These are phyloP conservation scores for Xylaria sp. DNA, from an alignment of 2,329 filamentous ascomycete genomes.

Conservation along the genomic window DNA sequence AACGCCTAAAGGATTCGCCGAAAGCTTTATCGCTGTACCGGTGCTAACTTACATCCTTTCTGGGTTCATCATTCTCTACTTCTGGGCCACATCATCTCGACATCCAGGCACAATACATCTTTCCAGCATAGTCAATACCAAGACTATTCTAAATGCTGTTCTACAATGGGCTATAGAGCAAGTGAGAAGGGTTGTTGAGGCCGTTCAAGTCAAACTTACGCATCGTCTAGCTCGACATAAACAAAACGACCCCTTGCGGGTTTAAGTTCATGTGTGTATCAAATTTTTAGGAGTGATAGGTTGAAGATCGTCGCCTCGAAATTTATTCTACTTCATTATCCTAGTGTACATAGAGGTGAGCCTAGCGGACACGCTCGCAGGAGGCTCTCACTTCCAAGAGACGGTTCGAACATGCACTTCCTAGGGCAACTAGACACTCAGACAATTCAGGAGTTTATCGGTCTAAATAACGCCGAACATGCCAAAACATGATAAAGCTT, in stretches of 20 bases:
- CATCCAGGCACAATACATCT: neutral
- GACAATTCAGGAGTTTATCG: no score
- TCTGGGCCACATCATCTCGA: slow-evolving; percentile 26
- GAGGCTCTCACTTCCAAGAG: no score
- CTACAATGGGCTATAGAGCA: neutral
- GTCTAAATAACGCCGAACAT: no score
- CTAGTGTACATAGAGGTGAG: no score
- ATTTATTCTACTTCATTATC: no score
- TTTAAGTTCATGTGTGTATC: neutral
- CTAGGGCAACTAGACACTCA: no score
- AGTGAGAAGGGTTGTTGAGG: neutral
- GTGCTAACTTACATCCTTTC: slow-evolving; percentile 31
- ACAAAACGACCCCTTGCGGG: neutral
- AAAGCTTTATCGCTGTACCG: slow-evolving; percentile 30
- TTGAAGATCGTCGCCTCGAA: no score
- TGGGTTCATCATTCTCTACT: slow-evolving; percentile 16
- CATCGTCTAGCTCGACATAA: neutral
- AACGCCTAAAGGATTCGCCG: slow-evolving; percentile 25
- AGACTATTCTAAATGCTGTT: neutral
- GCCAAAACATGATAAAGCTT: no score
- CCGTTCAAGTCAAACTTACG: neutral
- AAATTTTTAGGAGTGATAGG: neutral
- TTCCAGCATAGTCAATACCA: neutral
- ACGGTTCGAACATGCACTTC: no score
- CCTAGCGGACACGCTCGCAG: no score